phyloP scores from a whole-genome alignment of 306 rosid genomes.

The Cotoneaster glaucophyllus region DNA sequence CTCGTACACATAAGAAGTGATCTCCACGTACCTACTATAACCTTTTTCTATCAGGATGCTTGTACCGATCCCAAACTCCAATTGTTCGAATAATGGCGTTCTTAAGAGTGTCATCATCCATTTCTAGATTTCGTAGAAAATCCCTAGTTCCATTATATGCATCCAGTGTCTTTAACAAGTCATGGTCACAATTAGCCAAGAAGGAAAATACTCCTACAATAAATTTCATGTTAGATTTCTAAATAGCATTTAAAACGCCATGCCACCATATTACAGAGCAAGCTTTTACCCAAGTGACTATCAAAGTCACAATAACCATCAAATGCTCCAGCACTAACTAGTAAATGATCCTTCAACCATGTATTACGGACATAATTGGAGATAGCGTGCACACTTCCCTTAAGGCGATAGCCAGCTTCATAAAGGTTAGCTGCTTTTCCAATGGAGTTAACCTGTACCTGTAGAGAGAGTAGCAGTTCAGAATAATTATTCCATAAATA shows the following conservation, averaged over 20 bases:
- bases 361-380: constrained; percentile 82
- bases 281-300: constrained; percentile 69
- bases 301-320: constrained; percentile 97
- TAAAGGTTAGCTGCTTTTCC: constrained; percentile 88
- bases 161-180: constrained; percentile 85
- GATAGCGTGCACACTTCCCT: constrained; percentile 88
- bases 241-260: constrained; percentile 3
- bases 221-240: constrained; percentile 23
- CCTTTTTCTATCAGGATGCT: constrained; percentile 99
- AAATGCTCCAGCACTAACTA: constrained; percentile 96
- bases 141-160: constrained; percentile 84
- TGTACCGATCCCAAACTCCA: constrained; percentile 93
- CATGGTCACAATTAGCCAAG: constrained; percentile 93
- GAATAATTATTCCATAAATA: constrained; percentile 15
- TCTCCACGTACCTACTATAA: constrained; percentile 68
- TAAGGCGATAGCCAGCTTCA: constrained; percentile 72
- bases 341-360: constrained; percentile 95
- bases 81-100: constrained; percentile 96
- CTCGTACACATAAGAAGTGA: neutral
- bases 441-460: constrained; percentile 75
- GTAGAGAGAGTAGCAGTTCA: constrained; percentile 18
- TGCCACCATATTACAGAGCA: neutral
- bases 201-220: constrained; percentile 81
- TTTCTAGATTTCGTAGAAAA: constrained; percentile 63
- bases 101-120: constrained; percentile 71